Conservation (phyloP, 1,284 basidiomycete genomes). For the Tremellales sp. region DNA sequence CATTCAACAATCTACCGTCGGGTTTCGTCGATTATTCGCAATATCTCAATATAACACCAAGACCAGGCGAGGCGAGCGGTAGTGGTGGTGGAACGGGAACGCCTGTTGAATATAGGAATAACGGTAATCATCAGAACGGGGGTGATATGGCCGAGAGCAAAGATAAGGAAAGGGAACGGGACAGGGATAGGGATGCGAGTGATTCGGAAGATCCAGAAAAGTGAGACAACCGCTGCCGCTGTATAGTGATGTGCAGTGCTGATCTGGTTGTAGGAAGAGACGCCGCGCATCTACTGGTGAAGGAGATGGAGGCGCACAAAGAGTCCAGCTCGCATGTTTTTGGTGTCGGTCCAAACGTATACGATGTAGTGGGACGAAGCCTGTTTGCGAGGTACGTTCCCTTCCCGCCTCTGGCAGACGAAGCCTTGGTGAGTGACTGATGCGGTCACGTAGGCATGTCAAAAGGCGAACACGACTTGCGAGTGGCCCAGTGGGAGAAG, state of each 20-base stretch:
- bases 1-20: neutral
- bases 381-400: constrained; percentile 33
- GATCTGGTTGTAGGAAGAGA: neutral
- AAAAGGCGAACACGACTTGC: constrained; percentile 41
- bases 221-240: neutral
- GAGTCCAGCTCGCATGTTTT: constrained; percentile 39
- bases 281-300: neutral
- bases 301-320: constrained; percentile 3
- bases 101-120: neutral
- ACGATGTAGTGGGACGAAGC: constrained; percentile 46
- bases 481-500: constrained; percentile 47
- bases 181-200: neutral
- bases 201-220: neutral
- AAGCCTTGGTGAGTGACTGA: neutral
- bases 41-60: neutral
- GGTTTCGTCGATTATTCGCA: neutral
- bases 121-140: neutral
- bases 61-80: neutral
- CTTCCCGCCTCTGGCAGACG: neutral
- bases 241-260: neutral
- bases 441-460: constrained; percentile 29
- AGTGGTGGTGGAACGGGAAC: neutral
- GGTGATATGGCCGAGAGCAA: too few relatives aligned
- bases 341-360: constrained; percentile 47
- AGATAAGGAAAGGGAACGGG: neutral